These are phyloP conservation scores for Corniculantispora saksenae DNA, from an alignment of 2,329 filamentous ascomycete species.

Conservation along the genomic window DNA sequence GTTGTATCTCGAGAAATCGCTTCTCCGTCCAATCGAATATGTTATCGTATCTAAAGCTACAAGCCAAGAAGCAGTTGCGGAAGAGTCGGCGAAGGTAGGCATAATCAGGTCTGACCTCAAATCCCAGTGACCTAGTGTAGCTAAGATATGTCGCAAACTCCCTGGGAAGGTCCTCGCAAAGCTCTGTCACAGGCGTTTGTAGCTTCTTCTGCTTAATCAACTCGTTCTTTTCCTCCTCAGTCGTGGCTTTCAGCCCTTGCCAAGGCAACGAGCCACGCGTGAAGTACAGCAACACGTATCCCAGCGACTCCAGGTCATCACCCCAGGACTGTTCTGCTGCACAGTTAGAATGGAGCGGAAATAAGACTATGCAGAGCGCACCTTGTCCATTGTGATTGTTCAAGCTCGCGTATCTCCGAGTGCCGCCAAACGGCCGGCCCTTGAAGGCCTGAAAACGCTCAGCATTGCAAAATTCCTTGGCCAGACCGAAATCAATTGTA, in stretches of 20 bases:
- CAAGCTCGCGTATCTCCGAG: constrained; percentile 98
- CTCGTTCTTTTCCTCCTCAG: constrained; percentile 97
- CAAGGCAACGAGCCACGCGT: constrained; percentile 69
- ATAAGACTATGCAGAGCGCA: no score
- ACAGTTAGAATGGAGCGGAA: no score
- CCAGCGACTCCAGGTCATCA: constrained; percentile 89
- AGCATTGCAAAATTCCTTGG: constrained; percentile 97
- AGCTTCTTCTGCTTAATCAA: constrained; percentile 99
- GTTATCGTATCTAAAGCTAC: no score
- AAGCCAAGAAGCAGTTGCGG: no score
- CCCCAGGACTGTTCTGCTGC: constrained; percentile 93
- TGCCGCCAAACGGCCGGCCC: constrained; percentile 95
- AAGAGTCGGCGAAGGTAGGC: constrained; percentile 96
- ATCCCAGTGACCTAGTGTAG: constrained; percentile 95
- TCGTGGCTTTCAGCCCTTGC: constrained; percentile 73
- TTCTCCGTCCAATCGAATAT: no score
- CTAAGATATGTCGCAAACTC: constrained; percentile 98
- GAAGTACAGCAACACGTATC: constrained; percentile 76
- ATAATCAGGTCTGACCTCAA: constrained; percentile 98
- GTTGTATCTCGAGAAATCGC: no score
- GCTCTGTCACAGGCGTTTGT: constrained; percentile 92
- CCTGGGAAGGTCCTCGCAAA: constrained; percentile 93
- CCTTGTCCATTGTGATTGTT: constrained; percentile 97
- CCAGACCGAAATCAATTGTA: constrained; percentile 99
- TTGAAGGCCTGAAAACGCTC: constrained; percentile 99